A percentile compares a stretch with the other conserved stretches of the same genome.
Evolutionary conservation across 331 rosid species (phyloP).

Genomic region (Rhamnella rubrinervis): DNA sequence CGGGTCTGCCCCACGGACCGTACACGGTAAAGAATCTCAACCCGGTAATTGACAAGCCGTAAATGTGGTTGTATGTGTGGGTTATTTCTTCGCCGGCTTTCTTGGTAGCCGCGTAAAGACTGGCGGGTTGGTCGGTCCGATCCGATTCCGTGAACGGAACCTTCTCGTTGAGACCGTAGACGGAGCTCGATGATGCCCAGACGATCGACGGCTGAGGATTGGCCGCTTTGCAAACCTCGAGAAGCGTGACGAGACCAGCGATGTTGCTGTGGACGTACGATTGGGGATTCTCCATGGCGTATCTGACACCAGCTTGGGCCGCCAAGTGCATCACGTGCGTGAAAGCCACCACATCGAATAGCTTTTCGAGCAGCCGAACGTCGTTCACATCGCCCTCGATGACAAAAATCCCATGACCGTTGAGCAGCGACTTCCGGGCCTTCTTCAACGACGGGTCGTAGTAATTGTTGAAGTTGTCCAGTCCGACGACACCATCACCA

Average conservation of each 20-base stretch:
- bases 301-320: slow-evolving; percentile 84
- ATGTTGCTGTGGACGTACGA: slow-evolving; percentile 90
- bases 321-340: slow-evolving; percentile 93
- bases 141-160: slow-evolving; percentile 75
- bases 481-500: slow-evolving; percentile 81
- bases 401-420: slow-evolving; percentile 49
- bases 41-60: slow-evolving; percentile 79
- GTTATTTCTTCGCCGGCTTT: slow-evolving; percentile 97
- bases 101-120: slow-evolving; percentile 85
- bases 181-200: slow-evolving; percentile 96
- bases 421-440: slow-evolving; percentile 58
- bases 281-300: slow-evolving; percentile 86
- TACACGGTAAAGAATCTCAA: slow-evolving; percentile 79
- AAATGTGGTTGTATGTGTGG: slow-evolving; percentile 84
- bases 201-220: slow-evolving; percentile 87
- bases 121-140: slow-evolving; percentile 80
- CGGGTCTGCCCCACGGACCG: slow-evolving; percentile 95
- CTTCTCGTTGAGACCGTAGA: slow-evolving; percentile 76
- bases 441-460: slow-evolving; percentile 84
- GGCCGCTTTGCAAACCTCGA: slow-evolving; percentile 69
- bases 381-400: slow-evolving; percentile 79
- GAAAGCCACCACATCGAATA: slow-evolving; percentile 77
- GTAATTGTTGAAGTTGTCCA: slow-evolving; percentile 81
- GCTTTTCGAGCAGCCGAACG: slow-evolving; percentile 56
- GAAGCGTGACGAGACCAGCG: slow-evolving; percentile 80